Evolutionary conservation across 2,329 filamentous ascomycete genomes (phyloP).

Genomic region (Diaporthe ampelina): DNA sequence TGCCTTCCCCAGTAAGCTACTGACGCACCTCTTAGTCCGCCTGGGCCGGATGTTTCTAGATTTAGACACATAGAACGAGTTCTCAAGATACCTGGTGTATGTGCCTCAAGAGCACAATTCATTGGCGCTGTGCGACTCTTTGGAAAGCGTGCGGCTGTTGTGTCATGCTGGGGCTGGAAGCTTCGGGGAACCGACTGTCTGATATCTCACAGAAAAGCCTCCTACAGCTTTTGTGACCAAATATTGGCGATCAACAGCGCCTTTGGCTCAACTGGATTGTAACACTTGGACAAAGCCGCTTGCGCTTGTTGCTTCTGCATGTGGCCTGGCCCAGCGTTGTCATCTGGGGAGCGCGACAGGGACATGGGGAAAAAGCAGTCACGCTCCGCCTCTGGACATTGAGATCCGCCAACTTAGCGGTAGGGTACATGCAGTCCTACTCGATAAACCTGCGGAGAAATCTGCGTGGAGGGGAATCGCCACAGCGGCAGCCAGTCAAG

Average conservation of each 20-base stretch:
- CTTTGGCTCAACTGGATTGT: constrained; percentile 22
- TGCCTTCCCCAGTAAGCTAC: constrained; percentile 7
- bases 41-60: neutral
- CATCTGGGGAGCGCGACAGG: constrained; percentile 15
- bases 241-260: neutral
- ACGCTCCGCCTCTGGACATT: neutral
- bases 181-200: neutral
- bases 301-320: constrained; percentile 22
- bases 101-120: neutral
- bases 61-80: neutral
- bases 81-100: neutral
- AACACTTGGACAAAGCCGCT: neutral
- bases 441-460: constrained; percentile 33
- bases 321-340: neutral
- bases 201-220: constrained; percentile 25
- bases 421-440: constrained; percentile 33
- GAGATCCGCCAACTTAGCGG: constrained; percentile 27
- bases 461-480: constrained; percentile 13
- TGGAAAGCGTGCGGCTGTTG: neutral
- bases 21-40: neutral
- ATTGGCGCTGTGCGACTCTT: neutral
- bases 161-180: neutral
- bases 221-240: neutral
- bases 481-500: constrained; percentile 21
- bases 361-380: constrained; percentile 19